Percentiles rank a stretch among this genome's conserved stretches.
Conservation (phyloP, 2,329 filamentous ascomycete genomes). For the Graphiopsis chlorocephala region DNA sequence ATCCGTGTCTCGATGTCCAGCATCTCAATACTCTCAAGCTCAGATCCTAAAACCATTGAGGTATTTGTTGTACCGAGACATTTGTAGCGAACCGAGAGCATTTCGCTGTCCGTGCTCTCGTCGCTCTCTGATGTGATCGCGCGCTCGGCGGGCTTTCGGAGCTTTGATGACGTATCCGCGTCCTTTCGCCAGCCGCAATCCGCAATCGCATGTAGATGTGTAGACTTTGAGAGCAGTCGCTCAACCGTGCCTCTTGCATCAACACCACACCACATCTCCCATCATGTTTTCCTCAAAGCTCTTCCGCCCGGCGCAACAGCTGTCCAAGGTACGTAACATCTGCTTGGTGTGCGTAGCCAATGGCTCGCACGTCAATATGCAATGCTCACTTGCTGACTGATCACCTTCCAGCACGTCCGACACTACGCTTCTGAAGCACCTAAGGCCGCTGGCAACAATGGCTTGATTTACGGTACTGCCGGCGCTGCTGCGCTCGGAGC, state of each 20-base stretch:
- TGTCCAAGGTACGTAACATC: slow-evolving; percentile 31
- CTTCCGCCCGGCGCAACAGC: slow-evolving; percentile 42
- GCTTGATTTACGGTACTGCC: slow-evolving; percentile 59
- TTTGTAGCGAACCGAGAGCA: not conserved
- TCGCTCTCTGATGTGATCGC: not conserved
- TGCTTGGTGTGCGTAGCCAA: not conserved
- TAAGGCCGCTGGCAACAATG: slow-evolving; percentile 55
- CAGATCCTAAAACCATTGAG: not conserved
- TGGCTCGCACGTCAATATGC: not conserved
- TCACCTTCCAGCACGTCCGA: slow-evolving; percentile 55
- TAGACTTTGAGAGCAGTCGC: not conserved
- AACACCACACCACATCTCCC: not conserved
- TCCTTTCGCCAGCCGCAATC: not conserved
- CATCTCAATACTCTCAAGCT: not conserved
- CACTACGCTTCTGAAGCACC: slow-evolving; percentile 68
- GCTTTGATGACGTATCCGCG: not conserved
- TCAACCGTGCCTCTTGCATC: not conserved
- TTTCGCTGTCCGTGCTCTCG: not conserved
- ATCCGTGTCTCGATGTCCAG: not conserved
- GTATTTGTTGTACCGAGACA: not conserved
- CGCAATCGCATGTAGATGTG: not conserved
- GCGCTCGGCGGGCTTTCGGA: not conserved
- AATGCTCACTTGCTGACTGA: slow-evolving; percentile 21
- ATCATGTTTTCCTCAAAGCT: slow-evolving; percentile 27
- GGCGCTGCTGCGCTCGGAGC: slow-evolving; percentile 59